phyloP scores from a whole-genome alignment of 179 eudicot genomes.

The Beta corolliflora region DNA sequence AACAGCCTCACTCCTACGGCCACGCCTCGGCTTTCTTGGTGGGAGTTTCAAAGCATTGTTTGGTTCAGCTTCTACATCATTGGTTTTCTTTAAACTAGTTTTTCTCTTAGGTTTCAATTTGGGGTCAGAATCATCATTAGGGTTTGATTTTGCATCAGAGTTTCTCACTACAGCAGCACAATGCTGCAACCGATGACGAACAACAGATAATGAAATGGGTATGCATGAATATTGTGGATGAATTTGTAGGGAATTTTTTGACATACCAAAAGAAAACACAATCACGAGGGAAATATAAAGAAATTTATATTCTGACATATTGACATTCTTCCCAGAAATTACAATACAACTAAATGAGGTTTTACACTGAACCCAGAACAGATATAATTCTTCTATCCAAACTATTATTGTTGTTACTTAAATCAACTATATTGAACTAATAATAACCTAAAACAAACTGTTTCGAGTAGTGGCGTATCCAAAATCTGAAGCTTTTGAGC shows the following conservation, averaged over 20 bases:
- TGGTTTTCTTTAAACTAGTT: slow-evolving; percentile 36
- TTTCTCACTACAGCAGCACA: slow-evolving; percentile 41
- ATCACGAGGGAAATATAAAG: slow-evolving; percentile 18
- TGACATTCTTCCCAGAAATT: slow-evolving; percentile 21
- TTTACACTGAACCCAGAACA: too few species aligned
- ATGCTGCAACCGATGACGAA: slow-evolving; percentile 23
- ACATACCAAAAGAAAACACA: slow-evolving; percentile 33
- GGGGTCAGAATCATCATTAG: slow-evolving; percentile 30
- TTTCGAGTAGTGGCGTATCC: too few species aligned
- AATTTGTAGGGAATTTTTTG: slow-evolving; percentile 29
- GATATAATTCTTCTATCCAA: too few species aligned
- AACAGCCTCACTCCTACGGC: slow-evolving; percentile 83
- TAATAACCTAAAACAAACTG: too few species aligned
- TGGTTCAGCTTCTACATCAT: slow-evolving; percentile 31
- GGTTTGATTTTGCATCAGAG: slow-evolving; percentile 35
- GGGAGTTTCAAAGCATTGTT: slow-evolving; percentile 29
- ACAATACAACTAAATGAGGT: not conserved
- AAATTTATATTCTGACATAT: not conserved
- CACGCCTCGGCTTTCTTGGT: slow-evolving; percentile 77
- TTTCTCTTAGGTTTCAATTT: slow-evolving; percentile 36
- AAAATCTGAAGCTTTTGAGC: too few species aligned
- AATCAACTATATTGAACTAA: too few species aligned
- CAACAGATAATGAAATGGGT: slow-evolving; percentile 23
- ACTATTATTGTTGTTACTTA: too few species aligned
- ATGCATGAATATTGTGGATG: slow-evolving; percentile 18